Base-by-base conservation (phyloP, 352 stramenopile species). In the Aphanomyces astaci region DNA sequence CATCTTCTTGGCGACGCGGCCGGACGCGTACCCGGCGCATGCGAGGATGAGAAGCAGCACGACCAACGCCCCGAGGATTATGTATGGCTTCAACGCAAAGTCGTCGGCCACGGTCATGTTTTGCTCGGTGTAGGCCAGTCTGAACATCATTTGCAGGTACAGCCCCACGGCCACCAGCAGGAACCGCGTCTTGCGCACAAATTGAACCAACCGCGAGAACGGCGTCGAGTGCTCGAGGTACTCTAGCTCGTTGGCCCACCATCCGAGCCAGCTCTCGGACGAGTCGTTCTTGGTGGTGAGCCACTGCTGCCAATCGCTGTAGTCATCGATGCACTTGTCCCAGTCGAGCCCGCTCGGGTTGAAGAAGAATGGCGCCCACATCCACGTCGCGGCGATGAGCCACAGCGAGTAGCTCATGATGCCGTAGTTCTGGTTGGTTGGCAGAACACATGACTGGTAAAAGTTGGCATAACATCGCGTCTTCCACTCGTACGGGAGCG, bases 261-360 rank as follows among this genome's bases (percentile, higher is more conserved):
- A 95, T 22, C 87, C 87, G 62, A 90, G 88, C 87, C 87, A 95
- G 74, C 85, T 92, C 54, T 92, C 80, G 17, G 84, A 81, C 11
- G 85, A 93, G 70, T 95, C 87, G 30, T 95, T 94, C 13, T 81
- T 90, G 43, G 85, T 93, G 13, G 70, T 78, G 64, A 98, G 90
- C 96, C 95, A 99, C 57, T 92, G 86, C 46, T 98, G 84, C 87
- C 94, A 99, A 63, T 94, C 83, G 57, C 86, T 89, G 75, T 91
- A 98, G 80, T 99, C 96, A 22, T 91, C 81, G 30, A 90, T 89
- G 36, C 98, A 88, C 75, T 98, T 96, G 76, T 97, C 92, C 95
- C 96, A 99, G 70, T 99, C 96, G 66, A 99, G 90, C 32, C 94
- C 97, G 39, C 98, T 94, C 24, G 96, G 96, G 74, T 99, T 99